Conservation (phyloP, 768 basidiomycete species). For the Asterophora parasitica region DNA sequence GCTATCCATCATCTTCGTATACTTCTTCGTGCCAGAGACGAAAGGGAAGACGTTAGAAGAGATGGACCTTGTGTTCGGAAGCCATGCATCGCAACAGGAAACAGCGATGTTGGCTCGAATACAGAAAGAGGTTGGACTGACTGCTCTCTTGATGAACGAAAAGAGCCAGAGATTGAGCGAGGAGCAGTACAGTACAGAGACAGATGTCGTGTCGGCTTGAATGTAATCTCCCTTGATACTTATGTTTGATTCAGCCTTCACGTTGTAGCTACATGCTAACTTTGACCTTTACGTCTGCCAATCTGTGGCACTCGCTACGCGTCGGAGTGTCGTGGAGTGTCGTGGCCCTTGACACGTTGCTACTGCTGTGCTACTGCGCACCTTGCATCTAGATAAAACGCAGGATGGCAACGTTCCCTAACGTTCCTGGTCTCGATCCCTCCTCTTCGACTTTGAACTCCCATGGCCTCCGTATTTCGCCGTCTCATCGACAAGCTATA, state of each 20-base stretch:
- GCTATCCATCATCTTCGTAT: constrained; percentile 22
- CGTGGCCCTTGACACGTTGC: too few relatives aligned
- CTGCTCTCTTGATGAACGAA: constrained; percentile 3
- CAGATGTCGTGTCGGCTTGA: neutral
- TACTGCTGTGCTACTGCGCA: too few relatives aligned
- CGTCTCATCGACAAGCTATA: constrained; percentile 28
- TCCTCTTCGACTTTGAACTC: too few relatives aligned
- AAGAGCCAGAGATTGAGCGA: neutral
- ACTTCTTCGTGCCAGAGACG: constrained; percentile 26
- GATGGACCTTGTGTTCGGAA: constrained; percentile 21
- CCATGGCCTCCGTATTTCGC: constrained; percentile 10
- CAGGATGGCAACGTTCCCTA: too few relatives aligned
- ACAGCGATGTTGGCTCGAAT: constrained; percentile 13
- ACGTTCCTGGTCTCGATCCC: too few relatives aligned
- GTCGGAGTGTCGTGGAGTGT: too few relatives aligned
- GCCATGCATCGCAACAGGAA: constrained; percentile 14
- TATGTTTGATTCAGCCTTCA: too few relatives aligned
- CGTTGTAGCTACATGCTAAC: too few relatives aligned
- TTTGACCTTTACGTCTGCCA: too few relatives aligned
- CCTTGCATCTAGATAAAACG: too few relatives aligned
- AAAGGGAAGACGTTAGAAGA: constrained; percentile 26
- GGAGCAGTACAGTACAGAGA: constrained; percentile 1
- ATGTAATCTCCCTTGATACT: neutral
- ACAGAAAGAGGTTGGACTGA: constrained; percentile 15
- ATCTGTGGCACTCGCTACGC: too few relatives aligned